phyloP scores from a whole-genome alignment of 257 asterid species.

The Eucommia ulmoides region DNA sequence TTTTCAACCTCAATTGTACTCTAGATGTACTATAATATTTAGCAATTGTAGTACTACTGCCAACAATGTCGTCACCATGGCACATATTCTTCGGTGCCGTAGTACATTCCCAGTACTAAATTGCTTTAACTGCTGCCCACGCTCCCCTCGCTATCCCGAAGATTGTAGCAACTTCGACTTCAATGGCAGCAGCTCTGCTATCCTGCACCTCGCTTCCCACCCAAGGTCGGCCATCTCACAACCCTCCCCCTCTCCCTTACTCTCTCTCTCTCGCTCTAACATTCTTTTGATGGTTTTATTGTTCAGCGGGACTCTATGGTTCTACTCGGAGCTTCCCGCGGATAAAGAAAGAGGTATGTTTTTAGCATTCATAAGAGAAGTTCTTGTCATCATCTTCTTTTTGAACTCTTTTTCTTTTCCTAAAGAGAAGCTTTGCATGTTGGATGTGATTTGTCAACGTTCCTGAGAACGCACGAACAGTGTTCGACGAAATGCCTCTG shows the following conservation, averaged over 20 bases:
- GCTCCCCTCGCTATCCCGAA: too few relatives aligned
- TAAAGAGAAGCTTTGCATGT: not conserved
- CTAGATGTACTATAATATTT: too few relatives aligned
- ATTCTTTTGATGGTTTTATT: not conserved
- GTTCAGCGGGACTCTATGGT: slow-evolving; percentile 27
- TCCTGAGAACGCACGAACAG: slow-evolving; percentile 1
- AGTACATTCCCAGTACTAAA: too few relatives aligned
- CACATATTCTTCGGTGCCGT: too few relatives aligned
- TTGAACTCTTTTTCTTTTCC: not conserved
- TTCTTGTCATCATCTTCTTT: not conserved
- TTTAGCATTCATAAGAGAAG: not conserved
- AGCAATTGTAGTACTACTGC: too few relatives aligned
- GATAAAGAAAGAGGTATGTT: slow-evolving; percentile 42
- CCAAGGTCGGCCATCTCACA: not conserved
- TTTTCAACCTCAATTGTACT: too few relatives aligned
- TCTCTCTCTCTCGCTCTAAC: not conserved
- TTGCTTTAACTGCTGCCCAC: too few relatives aligned
- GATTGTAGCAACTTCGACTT: too few relatives aligned
- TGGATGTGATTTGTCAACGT: not conserved
- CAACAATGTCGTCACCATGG: too few relatives aligned
- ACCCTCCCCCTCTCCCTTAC: not conserved
- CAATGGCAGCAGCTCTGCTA: not conserved
- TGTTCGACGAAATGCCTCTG: slow-evolving; percentile 47
- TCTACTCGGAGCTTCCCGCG: slow-evolving; percentile 29
- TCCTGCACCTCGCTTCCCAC: not conserved